Evolutionary conservation across 495 filamentous ascomycete genomes (phyloP).

Genomic region (Penicillium egyptiacum): DNA sequence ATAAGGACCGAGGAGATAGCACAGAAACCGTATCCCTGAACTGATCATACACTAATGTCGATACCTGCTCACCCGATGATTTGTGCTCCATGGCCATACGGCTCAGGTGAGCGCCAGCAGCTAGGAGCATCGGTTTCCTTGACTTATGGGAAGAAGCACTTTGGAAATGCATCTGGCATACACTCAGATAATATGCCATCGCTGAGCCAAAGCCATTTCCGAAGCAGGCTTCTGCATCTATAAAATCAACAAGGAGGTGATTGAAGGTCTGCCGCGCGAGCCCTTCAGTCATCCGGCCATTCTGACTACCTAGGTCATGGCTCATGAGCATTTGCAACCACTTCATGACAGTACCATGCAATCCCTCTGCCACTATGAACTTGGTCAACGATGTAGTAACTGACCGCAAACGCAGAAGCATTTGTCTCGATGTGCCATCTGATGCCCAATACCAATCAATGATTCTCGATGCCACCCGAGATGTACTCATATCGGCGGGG

Average conservation of each 20-base stretch:
- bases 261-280: conserved; percentile 25
- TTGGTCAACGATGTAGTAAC: conserved; percentile 28
- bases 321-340: conserved; percentile 39
- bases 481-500: conserved; percentile 31
- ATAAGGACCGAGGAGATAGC: conserved; percentile 24
- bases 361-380: conserved; percentile 43
- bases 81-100: conserved; percentile 25
- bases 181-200: conserved; percentile 31
- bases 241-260: conserved; percentile 30
- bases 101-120: conserved; percentile 28
- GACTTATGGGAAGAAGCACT: conserved; percentile 15
- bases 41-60: conserved; percentile 32
- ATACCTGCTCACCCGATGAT: conserved; percentile 19
- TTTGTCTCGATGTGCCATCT: conserved; percentile 26
- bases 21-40: conserved; percentile 31
- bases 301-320: conserved; percentile 30
- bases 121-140: conserved; percentile 25
- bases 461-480: conserved; percentile 36
- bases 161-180: conserved; percentile 24
- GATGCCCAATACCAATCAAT: conserved; percentile 46
- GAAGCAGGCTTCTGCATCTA: conserved; percentile 38
- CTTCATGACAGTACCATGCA: conserved; percentile 32
- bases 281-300: conserved; percentile 27
- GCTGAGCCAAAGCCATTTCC: conserved; percentile 37
- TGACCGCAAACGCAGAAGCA: conserved; percentile 29